A percentile compares a stretch with the other conserved stretches of the same genome.
Conservation (phyloP, 805 yeast species). For the Nakazawaea ernobii region DNA sequence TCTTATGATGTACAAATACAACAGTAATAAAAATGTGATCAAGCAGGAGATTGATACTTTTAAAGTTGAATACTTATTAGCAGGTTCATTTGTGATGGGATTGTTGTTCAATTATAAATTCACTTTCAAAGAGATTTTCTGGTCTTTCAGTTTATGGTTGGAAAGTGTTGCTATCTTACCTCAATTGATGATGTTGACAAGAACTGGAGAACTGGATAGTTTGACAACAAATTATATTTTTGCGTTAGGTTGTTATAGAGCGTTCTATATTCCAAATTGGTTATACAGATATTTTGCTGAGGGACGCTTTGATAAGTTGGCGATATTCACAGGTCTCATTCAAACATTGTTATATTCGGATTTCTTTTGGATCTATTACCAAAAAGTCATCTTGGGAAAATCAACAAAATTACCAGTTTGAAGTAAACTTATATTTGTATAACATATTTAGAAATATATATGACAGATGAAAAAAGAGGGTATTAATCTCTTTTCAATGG, state of each 20-base stretch:
- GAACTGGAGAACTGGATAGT: slow-evolving; percentile 81
- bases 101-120: slow-evolving; percentile 65
- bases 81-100: slow-evolving; percentile 50
- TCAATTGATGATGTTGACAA: slow-evolving; percentile 84
- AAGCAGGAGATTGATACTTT: slow-evolving; percentile 64
- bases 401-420: slow-evolving; percentile 61
- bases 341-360: slow-evolving; percentile 91
- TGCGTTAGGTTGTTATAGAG: slow-evolving; percentile 87
- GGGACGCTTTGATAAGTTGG: slow-evolving; percentile 58
- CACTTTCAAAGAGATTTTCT: slow-evolving; percentile 54
- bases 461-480: background rate
- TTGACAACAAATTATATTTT: slow-evolving; percentile 90
- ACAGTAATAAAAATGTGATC: slow-evolving; percentile 39
- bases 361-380: slow-evolving; percentile 89
- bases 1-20: slow-evolving; percentile 58
- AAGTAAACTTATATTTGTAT: background rate
- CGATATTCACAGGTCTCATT: slow-evolving; percentile 72
- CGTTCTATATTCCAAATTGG: slow-evolving; percentile 93
- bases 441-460: background rate
- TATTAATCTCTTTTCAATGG: slow-evolving; percentile 82
- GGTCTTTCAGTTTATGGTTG: slow-evolving; percentile 92
- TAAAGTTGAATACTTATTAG: slow-evolving; percentile 63
- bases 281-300: slow-evolving; percentile 73
- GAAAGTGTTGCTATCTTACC: slow-evolving; percentile 92
- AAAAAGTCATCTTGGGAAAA: slow-evolving; percentile 71